A percentile compares a stretch with the other conserved stretches of the same genome.
Conservation (phyloP, 352 stramenopile species). For the Phytopythium mirpurense region DNA sequence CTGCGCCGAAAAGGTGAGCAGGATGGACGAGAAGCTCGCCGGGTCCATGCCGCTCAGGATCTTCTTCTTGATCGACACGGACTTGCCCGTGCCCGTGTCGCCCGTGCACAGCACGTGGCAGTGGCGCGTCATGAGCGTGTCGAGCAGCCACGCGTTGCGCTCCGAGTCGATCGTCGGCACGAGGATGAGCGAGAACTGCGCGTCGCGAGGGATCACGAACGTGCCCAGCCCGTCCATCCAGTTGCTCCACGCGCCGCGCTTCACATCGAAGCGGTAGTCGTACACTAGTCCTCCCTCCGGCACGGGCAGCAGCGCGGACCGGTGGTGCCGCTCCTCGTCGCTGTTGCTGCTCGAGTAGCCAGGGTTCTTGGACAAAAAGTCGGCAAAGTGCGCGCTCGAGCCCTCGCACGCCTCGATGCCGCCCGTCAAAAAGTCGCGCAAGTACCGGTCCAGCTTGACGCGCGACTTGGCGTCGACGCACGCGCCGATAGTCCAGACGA, state of each 20-base stretch:
- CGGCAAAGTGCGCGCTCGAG: constrained; percentile 52
- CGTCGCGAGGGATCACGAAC: constrained; percentile 64
- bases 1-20: constrained; percentile 92
- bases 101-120: constrained; percentile 89
- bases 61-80: constrained; percentile 92
- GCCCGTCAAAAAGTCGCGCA: constrained; percentile 66
- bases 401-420: constrained; percentile 19
- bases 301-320: constrained; percentile 31
- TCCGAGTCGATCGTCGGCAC: constrained; percentile 93
- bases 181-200: constrained; percentile 86
- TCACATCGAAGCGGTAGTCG: constrained; percentile 89
- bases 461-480: constrained; percentile 87
- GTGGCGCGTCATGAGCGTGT: constrained; percentile 83
- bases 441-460: constrained; percentile 76
- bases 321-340: constrained; percentile 7
- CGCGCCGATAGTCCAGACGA: constrained; percentile 90
- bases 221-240: constrained; percentile 56
- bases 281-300: constrained; percentile 80
- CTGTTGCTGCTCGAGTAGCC: constrained; percentile 37
- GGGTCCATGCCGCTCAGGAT: constrained; percentile 70
- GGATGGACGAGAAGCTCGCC: constrained; percentile 76
- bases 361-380: constrained; percentile 87
- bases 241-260: constrained; percentile 74
- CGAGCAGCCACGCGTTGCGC: constrained; percentile 89
- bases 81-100: constrained; percentile 93